Percentiles rank a stretch among this genome's conserved stretches.
Evolutionary conservation across 176 grass and related monocot genomes (phyloP).

Genomic region (Cocos nucifera): DNA sequence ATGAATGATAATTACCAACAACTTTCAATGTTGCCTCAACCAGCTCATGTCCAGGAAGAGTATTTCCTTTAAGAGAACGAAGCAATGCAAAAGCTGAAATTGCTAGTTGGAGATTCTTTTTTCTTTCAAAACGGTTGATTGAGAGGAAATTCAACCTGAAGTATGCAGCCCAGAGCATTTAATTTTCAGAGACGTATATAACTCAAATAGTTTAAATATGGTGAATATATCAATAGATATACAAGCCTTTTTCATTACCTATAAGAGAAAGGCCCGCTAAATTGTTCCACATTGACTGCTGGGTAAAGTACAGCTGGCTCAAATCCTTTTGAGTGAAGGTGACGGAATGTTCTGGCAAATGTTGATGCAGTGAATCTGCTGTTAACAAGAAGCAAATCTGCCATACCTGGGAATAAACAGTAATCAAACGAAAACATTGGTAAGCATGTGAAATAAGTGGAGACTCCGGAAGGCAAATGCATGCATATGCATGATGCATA

Average conservation of each 20-base stretch:
- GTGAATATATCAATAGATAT: conserved; percentile 22
- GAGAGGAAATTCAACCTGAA: conserved; percentile 92
- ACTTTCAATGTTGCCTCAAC: conserved; percentile 30
- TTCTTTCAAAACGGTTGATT: conserved; percentile 93
- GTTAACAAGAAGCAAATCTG: conserved; percentile 96
- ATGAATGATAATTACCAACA: conserved; percentile 42
- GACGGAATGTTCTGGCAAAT: conserved; percentile 65
- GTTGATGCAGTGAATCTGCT: conserved; percentile 86
- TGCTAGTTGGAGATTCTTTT: conserved; percentile 86
- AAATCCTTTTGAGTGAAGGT: conserved; percentile 63
- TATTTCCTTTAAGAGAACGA: conserved; percentile 27
- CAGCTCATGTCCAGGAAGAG: conserved; percentile 3
- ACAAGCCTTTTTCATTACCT: conserved; percentile 67
- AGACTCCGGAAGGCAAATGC: too few relatives aligned
- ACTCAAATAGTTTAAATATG: too few relatives aligned
- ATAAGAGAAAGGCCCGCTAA: conserved; percentile 51
- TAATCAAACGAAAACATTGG: too few relatives aligned
- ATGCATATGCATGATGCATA: too few relatives aligned
- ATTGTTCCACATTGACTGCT: conserved; percentile 77
- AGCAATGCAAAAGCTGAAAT: conserved; percentile 90
- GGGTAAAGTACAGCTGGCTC: conserved; percentile 70
- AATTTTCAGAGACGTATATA: too few relatives aligned
- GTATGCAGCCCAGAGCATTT: not conserved
- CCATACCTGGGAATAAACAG: conserved; percentile 44
- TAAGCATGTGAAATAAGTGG: not conserved